Conservation (phyloP, 306 rosid species). For the Benincasa hispida region DNA sequence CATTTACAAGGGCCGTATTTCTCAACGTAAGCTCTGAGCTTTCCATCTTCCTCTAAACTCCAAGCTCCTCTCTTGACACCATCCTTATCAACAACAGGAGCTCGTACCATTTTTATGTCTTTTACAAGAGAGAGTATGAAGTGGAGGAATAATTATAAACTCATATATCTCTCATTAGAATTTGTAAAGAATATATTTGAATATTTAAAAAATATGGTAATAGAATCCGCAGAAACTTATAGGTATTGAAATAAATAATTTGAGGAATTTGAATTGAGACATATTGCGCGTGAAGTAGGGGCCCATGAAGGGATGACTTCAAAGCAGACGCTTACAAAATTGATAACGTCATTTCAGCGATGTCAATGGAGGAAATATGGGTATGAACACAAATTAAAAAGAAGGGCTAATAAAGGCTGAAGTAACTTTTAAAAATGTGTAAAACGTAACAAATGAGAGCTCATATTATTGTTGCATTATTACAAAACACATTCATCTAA, state of each 20-base stretch:
- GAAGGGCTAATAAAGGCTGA: background rate
- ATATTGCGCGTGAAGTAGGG: background rate
- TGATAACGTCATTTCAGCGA: background rate
- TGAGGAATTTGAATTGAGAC: background rate
- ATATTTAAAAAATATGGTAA: too few species aligned
- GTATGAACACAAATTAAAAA: background rate
- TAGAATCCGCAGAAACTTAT: background rate
- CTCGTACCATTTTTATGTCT: constrained; percentile 35
- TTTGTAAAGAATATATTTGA: too few species aligned
- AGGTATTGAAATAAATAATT: background rate
- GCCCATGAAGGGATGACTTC: background rate
- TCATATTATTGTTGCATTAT: background rate
- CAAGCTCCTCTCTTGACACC: constrained; percentile 72
- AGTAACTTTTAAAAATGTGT: background rate
- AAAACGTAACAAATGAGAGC: background rate
- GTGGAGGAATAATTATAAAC: background rate
- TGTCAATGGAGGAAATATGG: background rate
- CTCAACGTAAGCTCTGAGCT: constrained; percentile 35
- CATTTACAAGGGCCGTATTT: constrained; percentile 49
- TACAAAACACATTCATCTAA: background rate
- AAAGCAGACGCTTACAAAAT: background rate
- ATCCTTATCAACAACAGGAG: constrained; percentile 44
- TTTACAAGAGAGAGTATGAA: background rate
- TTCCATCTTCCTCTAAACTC: constrained; percentile 56
- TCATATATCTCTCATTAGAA: too few species aligned